Evolutionary conservation across 202 grass and related monocot genomes (phyloP).

Genomic region (Eragrostis tef): DNA sequence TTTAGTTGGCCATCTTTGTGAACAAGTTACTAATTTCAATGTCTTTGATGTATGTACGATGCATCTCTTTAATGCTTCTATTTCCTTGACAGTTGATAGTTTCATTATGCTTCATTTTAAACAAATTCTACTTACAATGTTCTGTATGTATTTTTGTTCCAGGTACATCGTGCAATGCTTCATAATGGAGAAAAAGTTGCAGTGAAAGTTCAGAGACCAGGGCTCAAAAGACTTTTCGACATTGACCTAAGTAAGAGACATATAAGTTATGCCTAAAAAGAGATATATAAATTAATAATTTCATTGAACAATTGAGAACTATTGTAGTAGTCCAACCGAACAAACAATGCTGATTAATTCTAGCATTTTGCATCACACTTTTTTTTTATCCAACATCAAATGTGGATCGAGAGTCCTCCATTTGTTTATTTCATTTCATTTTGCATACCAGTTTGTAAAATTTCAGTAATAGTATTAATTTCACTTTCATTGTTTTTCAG

Average conservation of each 20-base stretch:
- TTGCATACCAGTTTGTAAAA: not conserved
- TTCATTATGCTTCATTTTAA: conserved; percentile 21
- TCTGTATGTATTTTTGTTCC: conserved; percentile 43
- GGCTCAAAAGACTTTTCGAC: conserved; percentile 92
- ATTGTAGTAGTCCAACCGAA: conserved; percentile 8
- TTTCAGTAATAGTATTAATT: not conserved
- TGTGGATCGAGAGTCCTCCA: not conserved
- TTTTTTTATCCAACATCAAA: conserved; percentile 16
- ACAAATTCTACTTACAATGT: conserved; percentile 14
- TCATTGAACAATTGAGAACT: not conserved
- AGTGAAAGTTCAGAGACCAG: conserved; percentile 92
- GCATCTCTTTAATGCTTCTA: not conserved
- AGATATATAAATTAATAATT: conserved; percentile 30
- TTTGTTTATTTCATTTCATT: not conserved
- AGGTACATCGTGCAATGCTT: conserved; percentile 91
- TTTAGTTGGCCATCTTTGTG: not conserved
- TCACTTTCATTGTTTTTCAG: conserved; percentile 9
- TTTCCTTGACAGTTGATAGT: conserved; percentile 18
- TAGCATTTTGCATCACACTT: conserved; percentile 14
- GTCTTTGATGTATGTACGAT: not conserved
- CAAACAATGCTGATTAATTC: conserved; percentile 22
- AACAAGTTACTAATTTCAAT: conserved; percentile 1
- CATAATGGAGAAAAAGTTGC: conserved; percentile 93
- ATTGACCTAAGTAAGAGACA: conserved; percentile 91
- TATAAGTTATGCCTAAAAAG: conserved; percentile 40